Base-by-base conservation (phyloP, 305 asterid genomes). In the Striga hermonthica region DNA sequence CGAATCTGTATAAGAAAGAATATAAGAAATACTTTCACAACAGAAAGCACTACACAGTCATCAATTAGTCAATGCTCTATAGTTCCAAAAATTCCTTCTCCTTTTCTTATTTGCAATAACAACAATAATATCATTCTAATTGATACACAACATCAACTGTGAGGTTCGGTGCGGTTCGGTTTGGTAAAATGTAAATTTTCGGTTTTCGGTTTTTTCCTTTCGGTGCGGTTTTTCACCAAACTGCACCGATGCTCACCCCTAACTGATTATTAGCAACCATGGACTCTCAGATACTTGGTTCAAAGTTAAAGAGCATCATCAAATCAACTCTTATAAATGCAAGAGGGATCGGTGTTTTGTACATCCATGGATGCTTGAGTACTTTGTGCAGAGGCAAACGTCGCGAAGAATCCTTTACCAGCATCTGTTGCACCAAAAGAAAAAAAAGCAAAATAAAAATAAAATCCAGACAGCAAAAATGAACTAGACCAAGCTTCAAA, bases 291-390 rank as follows among this genome's bases (percentile, higher is more conserved):
- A 31, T 3, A 57, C 44, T 11, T 40, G 49, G 56, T 34, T 16
- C 1, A 50, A 56, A 14, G 5, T 28, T 28, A 22, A 22, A 22
- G 31, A 22, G 31, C 31, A 22, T 22, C 31, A 22, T 22, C 43
- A 15, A 10, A 54, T 80, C 79, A 83, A 37, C 79, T 74, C 73
- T 62, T 78, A 52, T 73, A 76, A 14, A 82, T 75, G 7, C 86
- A 85, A 4, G 94, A 83, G 6, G 89, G 90, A 66, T 86, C 90
- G 14, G 84, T 88, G 75, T 84, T 80, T 73, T 86, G 90, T 68
- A 86, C 75, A 39, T 77, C 95, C 95, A 84, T 28, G 85, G 83
- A 76, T 86, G 88, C 83, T 84, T 88, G 4, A 86, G 80, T 52
- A 84, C 67, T 73, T 82, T 86, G 69, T 84, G 85, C 41, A 84